Conservation (phyloP, 2,329 filamentous ascomycete genomes). For the Akanthomyces uredinophilus region DNA sequence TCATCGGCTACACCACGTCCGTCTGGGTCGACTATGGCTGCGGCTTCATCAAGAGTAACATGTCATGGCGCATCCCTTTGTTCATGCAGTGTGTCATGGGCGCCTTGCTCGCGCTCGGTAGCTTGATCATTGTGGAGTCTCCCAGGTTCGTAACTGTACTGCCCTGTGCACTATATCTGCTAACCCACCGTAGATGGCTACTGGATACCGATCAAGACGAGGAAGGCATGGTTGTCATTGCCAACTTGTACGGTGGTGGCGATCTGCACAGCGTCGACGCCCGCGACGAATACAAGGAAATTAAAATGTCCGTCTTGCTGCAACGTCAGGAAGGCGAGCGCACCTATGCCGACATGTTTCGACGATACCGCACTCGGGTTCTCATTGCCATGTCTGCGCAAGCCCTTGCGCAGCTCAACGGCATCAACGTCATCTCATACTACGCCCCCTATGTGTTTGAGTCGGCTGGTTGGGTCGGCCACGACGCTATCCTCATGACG, state of each 20-base stretch:
- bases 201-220: slow-evolving; percentile 97
- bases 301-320: slow-evolving; percentile 95
- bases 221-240: slow-evolving; percentile 96
- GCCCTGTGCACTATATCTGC: slow-evolving; percentile 16
- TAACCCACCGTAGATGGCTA: slow-evolving; percentile 66
- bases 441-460: slow-evolving; percentile 96
- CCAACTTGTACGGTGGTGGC: slow-evolving; percentile 91
- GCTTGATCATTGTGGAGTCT: slow-evolving; percentile 91
- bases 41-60: slow-evolving; percentile 77
- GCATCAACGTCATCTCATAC: slow-evolving; percentile 99
- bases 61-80: slow-evolving; percentile 86
- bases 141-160: slow-evolving; percentile 61
- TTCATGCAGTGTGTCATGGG: slow-evolving; percentile 96
- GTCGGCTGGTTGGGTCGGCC: slow-evolving; percentile 90
- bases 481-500: slow-evolving; percentile 91
- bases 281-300: slow-evolving; percentile 93
- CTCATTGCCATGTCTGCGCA: slow-evolving; percentile 99
- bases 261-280: slow-evolving; percentile 93
- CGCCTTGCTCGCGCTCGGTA: slow-evolving; percentile 74
- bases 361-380: slow-evolving; percentile 81
- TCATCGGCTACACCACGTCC: slow-evolving; percentile 89
- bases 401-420: slow-evolving; percentile 90
- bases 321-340: slow-evolving; percentile 93
- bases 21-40: slow-evolving; percentile 99
- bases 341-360: slow-evolving; percentile 91